These are phyloP conservation scores for Chenopodium formosanum DNA, from an alignment of 148 eudicot species.

Conservation along the genomic window DNA sequence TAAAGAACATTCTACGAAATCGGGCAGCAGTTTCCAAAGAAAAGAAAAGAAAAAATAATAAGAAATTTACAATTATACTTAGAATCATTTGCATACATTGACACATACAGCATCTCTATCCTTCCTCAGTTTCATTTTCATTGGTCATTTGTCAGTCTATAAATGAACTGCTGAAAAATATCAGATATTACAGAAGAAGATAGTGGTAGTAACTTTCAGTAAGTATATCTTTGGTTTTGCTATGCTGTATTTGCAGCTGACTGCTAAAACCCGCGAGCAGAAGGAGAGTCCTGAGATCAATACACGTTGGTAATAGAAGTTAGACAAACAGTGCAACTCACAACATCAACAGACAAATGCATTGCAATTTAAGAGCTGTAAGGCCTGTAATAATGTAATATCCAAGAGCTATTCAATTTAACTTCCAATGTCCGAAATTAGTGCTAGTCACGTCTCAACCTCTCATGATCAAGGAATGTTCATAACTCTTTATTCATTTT, in stretches of 20 bases:
- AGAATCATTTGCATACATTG: neutral
- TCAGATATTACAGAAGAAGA: too few relatives aligned
- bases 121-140: neutral
- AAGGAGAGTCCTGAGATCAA: neutral
- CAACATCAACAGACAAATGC: neutral
- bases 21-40: neutral
- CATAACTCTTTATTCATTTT: too few relatives aligned
- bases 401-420: neutral
- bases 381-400: neutral
- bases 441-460: neutral
- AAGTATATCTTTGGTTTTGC: neutral
- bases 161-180: neutral
- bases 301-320: neutral
- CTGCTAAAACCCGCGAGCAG: neutral
- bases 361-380: neutral
- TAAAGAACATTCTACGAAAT: neutral
- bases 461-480: neutral
- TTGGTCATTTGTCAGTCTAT: neutral
- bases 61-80: neutral
- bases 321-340: neutral
- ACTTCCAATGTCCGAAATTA: neutral
- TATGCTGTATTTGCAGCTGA: neutral
- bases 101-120: neutral
- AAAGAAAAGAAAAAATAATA: neutral
- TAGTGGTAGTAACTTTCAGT: neutral